Evolutionary conservation across 306 rosid species (phyloP), one percentile per base, ranked within the genome.

Genomic region (Dicorynia guianensis): DNA sequence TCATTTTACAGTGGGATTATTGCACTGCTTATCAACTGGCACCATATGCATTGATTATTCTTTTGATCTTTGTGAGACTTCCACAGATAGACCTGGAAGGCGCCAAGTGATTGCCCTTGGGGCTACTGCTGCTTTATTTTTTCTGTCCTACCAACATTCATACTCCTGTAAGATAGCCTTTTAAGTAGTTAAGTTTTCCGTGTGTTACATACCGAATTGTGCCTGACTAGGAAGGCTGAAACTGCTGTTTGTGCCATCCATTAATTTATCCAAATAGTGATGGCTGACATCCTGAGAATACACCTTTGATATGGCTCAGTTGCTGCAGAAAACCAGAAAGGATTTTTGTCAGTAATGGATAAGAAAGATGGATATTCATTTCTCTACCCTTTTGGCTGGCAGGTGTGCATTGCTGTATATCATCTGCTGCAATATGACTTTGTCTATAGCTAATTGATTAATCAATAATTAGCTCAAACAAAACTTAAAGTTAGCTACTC

Each of bases 241-340:
- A 43, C 72, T 67, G 56, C 64, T 78, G 75, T 67, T 68, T 57
- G 71, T 75, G 38, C 58, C 74, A 10, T 77, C 57, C 34, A 53
- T 77, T 79, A 70, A 67, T 62, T 84, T 82, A 63, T 84, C 77
- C 84, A 53, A 79, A 58, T 77, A 78, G 59, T 71, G 80, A 72
- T 73, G 79, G 84, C 80, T 81, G 89, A 82, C 84, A 87, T 77
- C 81, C 89, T 83, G 82, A 90, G 89, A 79, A 72, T 80, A 82
- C 84, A 78, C 89, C 80, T 83, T 90, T 96, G 97, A 96, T 96
- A 86, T 92, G 96, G 89, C 88, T 90, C 99, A 96, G 99, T 92
- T 93, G 99, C 98, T 91, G 98, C 93, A 86, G 99, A 96, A 87
- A 78, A 40, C n/a, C 86, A 80, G 80, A 85, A 90, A 84, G 96